A percentile compares a stretch with the other conserved stretches of the same genome.
phyloP scores from a whole-genome alignment of 2,329 filamentous ascomycete species.

The Apiospora malaysiana region DNA sequence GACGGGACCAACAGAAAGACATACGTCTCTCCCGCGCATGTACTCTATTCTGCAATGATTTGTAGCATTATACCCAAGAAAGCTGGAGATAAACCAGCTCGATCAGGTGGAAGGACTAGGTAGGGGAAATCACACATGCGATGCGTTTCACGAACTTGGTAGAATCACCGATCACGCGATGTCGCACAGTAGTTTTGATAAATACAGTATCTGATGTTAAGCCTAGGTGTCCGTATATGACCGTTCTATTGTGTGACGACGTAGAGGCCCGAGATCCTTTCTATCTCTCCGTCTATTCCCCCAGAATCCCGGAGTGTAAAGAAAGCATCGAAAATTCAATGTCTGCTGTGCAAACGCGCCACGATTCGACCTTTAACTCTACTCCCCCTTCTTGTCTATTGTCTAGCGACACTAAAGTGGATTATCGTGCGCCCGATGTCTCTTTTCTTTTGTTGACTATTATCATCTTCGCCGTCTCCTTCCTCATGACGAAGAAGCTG shows the following conservation, averaged over 20 bases:
- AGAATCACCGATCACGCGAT: not conserved
- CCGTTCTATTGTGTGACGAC: not conserved
- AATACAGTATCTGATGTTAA: not conserved
- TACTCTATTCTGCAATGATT: not conserved
- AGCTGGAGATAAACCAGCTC: not conserved
- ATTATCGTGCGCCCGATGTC: not conserved
- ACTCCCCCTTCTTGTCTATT: too few relatives aligned
- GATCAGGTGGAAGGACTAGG: not conserved
- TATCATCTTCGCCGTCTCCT: not conserved
- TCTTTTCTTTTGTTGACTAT: not conserved
- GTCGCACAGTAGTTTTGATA: not conserved
- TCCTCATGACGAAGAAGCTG: not conserved
- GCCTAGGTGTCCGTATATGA: not conserved
- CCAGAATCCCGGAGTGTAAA: too few relatives aligned
- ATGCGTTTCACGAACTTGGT: not conserved
- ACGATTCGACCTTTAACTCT: too few relatives aligned
- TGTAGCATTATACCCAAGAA: conserved; percentile 1
- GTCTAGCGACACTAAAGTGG: too few relatives aligned
- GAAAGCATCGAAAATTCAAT: too few relatives aligned
- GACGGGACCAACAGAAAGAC: not conserved
- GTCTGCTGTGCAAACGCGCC: too few relatives aligned
- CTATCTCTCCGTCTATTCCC: conserved; percentile 23
- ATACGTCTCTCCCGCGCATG: too few relatives aligned
- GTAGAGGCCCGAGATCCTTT: not conserved
- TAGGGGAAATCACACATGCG: not conserved